Percentiles rank a stretch among this genome's conserved stretches.
Evolutionary conservation across 306 rosid species (phyloP).

Genomic region (Cajanus cajan): DNA sequence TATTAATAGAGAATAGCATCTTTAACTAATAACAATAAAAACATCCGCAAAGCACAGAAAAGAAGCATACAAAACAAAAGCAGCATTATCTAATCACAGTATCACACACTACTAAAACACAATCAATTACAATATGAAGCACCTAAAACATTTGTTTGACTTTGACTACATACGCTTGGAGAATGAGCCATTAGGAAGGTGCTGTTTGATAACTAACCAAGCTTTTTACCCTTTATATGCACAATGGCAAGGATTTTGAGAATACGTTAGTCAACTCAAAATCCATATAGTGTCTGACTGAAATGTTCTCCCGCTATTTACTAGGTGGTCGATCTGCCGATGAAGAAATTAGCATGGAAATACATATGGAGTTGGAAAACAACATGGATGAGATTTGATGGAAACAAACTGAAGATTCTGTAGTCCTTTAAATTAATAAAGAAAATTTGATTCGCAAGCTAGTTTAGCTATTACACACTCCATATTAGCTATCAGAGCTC

Average conservation of each 20-base stretch:
- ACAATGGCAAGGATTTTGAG: neutral
- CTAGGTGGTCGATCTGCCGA: neutral
- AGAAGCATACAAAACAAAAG: neutral
- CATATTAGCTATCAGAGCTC: neutral
- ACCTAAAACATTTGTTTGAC: neutral
- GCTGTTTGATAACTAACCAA: neutral
- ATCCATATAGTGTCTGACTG: neutral
- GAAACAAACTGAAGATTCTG: neutral
- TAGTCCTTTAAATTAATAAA: neutral
- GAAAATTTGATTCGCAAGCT: neutral
- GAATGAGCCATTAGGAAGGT: neutral
- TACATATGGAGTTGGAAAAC: neutral
- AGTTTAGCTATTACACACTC: neutral
- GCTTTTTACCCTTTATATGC: neutral
- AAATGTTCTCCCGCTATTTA: conserved; percentile 1
- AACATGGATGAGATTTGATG: neutral
- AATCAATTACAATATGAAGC: neutral
- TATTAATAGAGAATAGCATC: neutral
- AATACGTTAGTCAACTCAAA: neutral
- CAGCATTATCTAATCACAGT: neutral
- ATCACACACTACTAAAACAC: neutral
- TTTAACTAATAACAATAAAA: neutral
- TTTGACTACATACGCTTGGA: neutral
- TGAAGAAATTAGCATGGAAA: neutral
- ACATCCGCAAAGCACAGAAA: neutral